Base-by-base conservation (phyloP, 2,329 filamentous ascomycete species). In the Xylaria sp. region DNA sequence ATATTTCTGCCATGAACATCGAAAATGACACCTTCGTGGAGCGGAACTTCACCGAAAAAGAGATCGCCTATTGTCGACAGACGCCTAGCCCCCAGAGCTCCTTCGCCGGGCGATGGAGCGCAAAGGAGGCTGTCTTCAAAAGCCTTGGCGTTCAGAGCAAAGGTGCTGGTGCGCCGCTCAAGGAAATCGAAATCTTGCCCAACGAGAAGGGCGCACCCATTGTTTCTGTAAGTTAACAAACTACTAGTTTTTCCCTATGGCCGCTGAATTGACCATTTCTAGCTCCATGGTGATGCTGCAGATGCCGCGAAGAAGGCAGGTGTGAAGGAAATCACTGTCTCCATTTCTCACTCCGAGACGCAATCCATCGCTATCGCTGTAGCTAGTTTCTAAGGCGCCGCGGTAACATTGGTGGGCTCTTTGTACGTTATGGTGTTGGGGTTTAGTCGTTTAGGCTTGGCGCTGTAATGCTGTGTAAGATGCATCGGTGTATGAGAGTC, bases 81-180 rank as follows among this genome's bases (percentile, higher is more conserved):
- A 89, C 92, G 15, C 81, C 92, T 5, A 89, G 86, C 74, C 91
- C 93, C 1, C 92, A 92, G 75, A 92, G 94, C 69, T 96, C 92
- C 54, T 99, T 97, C 78, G 92, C 94, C 4, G 95, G 95, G 52
- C 89, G 93, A 70, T 99, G 95, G 95, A 94, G 90, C 72, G 95
- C 95, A 37, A 99, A 99, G 83, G 95, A 99, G 80, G 95, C 95
- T 28, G 94, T 99, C 0, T 99, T 99, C 85, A 99, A 99, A 87
- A 93, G 92, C 38, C 84, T 99, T 14, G 93, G 94, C 69, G 94
- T 98, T 12, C 81, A 85, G 70, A 90, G 94, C 78, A 89, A 91
- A 79, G 95, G 95, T 65, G 94, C 91, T 9, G 95, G 96, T 68
- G 94, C 95, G 63, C 84, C 92, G 15, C 78, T 99, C 79, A 95